Evolutionary conservation across 164 flowering plant species (phyloP), one percentile per base, ranked within the genome.

Genomic region (Platanus orientalis): DNA sequence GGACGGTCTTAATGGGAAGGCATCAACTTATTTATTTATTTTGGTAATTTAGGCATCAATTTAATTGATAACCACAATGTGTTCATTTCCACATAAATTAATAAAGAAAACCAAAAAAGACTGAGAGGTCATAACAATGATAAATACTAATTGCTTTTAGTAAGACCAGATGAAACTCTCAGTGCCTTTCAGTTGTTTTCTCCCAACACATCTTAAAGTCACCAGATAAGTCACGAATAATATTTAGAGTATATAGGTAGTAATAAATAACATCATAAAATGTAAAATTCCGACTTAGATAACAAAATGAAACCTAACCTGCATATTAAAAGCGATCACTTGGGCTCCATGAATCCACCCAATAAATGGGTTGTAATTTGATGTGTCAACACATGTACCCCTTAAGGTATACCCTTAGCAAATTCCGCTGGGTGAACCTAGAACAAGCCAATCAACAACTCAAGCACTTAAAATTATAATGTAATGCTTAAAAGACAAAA

Each of bases 271-370:
- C 5, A 12, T 24, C 5, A 39, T n/a, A 23, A 29, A 10, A 48
- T 30, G 20, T 0, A 7, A 23, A 34, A 36, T 16, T 0, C 42
- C 12, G 12, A 14, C 12, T 36, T 14, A 36, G 42, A 45, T 13
- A 19, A 6, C 28, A 20, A 3, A 32, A 19, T 25, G 21, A 51
- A 47, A 51, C n/a, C 57, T 7, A 28, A 78, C 83, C 84, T 80
- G 83, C 83, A 80, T 80, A 62, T 77, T 80, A 39, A 80, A 75
- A 12, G 83, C 83, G 20, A 80, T 81, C 84, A 80, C 73, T 58
- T 80, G 84, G 62, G 76, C 79, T 25, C 84, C 84, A 67, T 80
- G 76, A 67, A 69, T 76, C 84, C 84, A 80, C 20, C 80, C 84
- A 23, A 71, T 60, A 13, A 78, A 60, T n/a, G 84, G 81, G 58